Evolutionary conservation across 176 grass and related monocot genomes (phyloP).

Genomic region (Chrysopogon serrulatus): DNA sequence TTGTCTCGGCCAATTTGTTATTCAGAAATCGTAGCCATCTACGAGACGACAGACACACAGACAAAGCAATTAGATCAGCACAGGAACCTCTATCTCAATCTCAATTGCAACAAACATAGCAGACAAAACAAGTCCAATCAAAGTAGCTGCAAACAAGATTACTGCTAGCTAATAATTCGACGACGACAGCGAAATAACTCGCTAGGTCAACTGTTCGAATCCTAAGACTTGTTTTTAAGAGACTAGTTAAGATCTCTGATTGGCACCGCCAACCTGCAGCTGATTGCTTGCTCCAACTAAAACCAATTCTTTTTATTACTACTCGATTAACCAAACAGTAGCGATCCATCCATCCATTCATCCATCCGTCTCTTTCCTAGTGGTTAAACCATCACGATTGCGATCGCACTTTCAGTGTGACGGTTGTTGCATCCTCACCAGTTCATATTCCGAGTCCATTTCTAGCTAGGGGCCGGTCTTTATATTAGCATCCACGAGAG

Average conservation of each 20-base stretch:
- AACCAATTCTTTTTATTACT: not conserved
- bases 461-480: not conserved
- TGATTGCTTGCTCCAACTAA: constrained; percentile 1
- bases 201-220: not conserved
- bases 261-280: constrained; percentile 19
- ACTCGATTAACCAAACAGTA: not conserved
- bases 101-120: not conserved
- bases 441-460: constrained; percentile 11
- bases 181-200: constrained; percentile 15
- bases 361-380: not conserved
- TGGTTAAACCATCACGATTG: constrained; percentile 25
- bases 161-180: not conserved
- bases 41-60: not conserved
- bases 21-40: not conserved
- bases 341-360: not conserved
- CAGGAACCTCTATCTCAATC: not conserved
- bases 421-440: constrained; percentile 9
- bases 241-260: constrained; percentile 11
- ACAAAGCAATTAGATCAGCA: not conserved
- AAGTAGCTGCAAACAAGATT: not conserved
- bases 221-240: not conserved
- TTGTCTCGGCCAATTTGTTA: not conserved
- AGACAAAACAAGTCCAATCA: not conserved
- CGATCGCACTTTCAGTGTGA: constrained; percentile 23
- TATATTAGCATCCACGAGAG: constrained; percentile 10